phyloP scores from a whole-genome alignment of 2,329 filamentous ascomycete species.

The Fusarium sp. region DNA sequence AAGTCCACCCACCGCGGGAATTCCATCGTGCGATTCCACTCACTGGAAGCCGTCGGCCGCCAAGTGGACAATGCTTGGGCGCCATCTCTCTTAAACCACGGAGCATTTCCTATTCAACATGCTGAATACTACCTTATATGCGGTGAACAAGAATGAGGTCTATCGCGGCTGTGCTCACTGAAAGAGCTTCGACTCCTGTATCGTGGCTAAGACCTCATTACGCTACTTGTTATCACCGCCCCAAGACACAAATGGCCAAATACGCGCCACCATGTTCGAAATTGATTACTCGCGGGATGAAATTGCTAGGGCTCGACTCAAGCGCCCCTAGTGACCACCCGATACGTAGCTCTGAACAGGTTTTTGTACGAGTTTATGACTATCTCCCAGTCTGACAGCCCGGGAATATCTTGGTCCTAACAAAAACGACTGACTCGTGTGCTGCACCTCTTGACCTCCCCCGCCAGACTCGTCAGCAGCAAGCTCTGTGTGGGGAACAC shows the following conservation, averaged over 20 bases:
- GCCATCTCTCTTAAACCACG: constrained; percentile 10
- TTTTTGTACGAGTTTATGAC: background rate
- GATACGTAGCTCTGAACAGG: background rate
- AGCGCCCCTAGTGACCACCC: background rate
- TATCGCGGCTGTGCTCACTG: background rate
- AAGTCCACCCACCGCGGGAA: constrained; percentile 21
- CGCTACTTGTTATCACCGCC: background rate
- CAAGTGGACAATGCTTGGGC: constrained; percentile 34
- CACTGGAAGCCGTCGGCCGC: constrained; percentile 16
- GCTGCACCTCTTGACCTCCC: background rate
- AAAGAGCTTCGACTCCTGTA: background rate
- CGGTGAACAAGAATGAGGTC: background rate
- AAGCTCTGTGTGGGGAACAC: constrained; percentile 4
- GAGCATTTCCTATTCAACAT: constrained; percentile 8
- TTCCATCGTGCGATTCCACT: constrained; percentile 29
- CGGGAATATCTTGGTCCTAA: constrained; percentile 14
- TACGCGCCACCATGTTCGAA: background rate
- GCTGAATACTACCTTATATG: background rate
- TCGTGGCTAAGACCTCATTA: background rate
- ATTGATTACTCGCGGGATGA: background rate
- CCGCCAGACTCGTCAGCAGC: constrained; percentile 8
- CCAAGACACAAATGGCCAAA: background rate
- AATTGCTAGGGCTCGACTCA: background rate
- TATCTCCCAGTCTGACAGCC: background rate
- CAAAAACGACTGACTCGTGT: constrained; percentile 9